Conservation (phyloP, 495 filamentous ascomycete species). For the Cercophora sp. region DNA sequence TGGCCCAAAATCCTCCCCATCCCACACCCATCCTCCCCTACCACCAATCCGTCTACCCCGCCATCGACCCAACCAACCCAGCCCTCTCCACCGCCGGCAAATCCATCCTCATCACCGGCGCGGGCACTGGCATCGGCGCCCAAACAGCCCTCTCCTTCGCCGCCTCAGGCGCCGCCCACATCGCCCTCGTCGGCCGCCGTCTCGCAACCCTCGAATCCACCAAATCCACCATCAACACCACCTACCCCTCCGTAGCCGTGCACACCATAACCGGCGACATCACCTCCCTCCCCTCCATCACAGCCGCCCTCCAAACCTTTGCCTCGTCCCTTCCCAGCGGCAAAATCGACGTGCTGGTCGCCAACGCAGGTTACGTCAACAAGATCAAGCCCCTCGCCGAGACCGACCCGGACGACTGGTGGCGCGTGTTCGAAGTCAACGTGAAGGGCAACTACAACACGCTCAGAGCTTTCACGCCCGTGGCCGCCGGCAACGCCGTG, state of each 20-base stretch:
- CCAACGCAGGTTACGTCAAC: constrained; percentile 15
- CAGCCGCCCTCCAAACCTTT: constrained; percentile 5
- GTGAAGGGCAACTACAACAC: constrained; percentile 8
- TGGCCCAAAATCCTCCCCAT: not conserved
- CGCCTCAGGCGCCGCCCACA: constrained; percentile 29
- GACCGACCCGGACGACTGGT: constrained; percentile 7
- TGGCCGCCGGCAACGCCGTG: constrained; percentile 1
- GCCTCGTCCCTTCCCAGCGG: not conserved
- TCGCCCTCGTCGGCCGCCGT: constrained; percentile 26
- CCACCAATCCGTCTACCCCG: constrained; percentile 40
- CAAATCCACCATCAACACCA: constrained; percentile 8
- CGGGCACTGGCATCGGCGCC: constrained; percentile 32
- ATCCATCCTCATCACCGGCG: constrained; percentile 48
- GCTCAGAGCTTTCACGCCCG: constrained; percentile 4
- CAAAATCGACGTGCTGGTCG: constrained; percentile 20
- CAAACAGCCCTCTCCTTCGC: constrained; percentile 26
- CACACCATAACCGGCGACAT: constrained; percentile 13
- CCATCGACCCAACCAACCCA: constrained; percentile 37
- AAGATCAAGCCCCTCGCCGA: not conserved
- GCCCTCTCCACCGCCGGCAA: constrained; percentile 41
- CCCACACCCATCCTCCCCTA: constrained; percentile 15
- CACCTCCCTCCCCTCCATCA: constrained; percentile 11
- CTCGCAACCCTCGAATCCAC: constrained; percentile 1
- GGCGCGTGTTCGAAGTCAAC: constrained; percentile 13
- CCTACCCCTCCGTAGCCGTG: not conserved